phyloP scores from a whole-genome alignment of 2,329 filamentous ascomycete species.

The Aspergillus flavus region DNA sequence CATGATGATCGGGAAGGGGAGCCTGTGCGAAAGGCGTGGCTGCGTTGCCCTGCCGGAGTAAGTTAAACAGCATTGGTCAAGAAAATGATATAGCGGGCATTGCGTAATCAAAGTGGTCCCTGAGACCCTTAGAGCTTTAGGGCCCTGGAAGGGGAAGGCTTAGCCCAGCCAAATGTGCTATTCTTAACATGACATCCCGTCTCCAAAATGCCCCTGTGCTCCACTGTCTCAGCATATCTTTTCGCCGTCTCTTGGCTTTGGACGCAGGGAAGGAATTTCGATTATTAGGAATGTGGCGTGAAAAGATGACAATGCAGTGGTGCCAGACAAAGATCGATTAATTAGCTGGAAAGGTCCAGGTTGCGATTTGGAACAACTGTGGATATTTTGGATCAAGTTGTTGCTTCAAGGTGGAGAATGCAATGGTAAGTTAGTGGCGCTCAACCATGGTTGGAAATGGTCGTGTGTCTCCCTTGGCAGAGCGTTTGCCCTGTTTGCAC shows the following conservation, averaged over 20 bases:
- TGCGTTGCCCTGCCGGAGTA: slow-evolving; percentile 9
- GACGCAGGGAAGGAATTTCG: not conserved
- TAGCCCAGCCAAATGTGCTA: slow-evolving; percentile 17
- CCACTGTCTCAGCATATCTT: slow-evolving; percentile 4
- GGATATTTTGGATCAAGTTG: not conserved
- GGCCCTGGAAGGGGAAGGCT: slow-evolving; percentile 13
- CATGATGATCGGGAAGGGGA: slow-evolving; percentile 15
- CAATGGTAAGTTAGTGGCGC: not conserved
- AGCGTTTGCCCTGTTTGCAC: not conserved
- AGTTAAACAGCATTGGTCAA: slow-evolving; percentile 1
- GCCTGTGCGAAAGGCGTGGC: slow-evolving; percentile 12
- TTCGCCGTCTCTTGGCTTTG: slow-evolving; percentile 17
- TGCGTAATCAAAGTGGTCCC: slow-evolving; percentile 28
- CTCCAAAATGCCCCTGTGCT: not conserved
- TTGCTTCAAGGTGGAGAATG: not conserved
- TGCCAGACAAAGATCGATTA: not conserved
- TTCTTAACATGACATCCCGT: slow-evolving; percentile 21
- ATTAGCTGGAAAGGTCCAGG: not conserved
- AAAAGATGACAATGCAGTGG: not conserved
- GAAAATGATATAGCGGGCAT: slow-evolving; percentile 9
- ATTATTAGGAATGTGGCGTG: not conserved
- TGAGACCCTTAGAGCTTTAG: slow-evolving; percentile 11
- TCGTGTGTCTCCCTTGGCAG: not conserved
- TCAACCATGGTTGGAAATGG: not conserved
- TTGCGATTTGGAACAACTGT: not conserved